phyloP scores from a whole-genome alignment of 1,284 basidiomycete species.

The Ceraceosorus guamensis region DNA sequence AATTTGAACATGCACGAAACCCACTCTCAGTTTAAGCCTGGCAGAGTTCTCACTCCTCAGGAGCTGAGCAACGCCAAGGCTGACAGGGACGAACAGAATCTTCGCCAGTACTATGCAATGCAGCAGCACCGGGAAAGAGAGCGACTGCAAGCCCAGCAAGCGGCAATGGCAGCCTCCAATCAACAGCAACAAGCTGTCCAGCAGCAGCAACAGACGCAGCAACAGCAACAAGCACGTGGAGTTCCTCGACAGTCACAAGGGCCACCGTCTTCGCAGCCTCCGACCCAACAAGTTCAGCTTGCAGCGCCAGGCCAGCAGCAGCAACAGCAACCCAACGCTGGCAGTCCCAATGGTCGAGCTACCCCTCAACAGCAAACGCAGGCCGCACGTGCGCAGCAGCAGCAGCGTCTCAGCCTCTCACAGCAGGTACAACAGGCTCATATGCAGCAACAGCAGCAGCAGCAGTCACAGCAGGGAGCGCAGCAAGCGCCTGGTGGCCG shows the following conservation, averaged over 20 bases:
- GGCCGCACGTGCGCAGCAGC: not conserved
- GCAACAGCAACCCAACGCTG: no score
- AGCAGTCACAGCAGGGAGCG: not conserved
- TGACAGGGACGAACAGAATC: constrained; percentile 39
- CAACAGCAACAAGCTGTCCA: constrained; percentile 19
- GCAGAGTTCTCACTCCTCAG: constrained; percentile 41
- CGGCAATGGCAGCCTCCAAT: constrained; percentile 13
- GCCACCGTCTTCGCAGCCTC: not conserved
- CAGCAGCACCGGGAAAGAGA: constrained; percentile 41
- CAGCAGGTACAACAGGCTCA: not conserved
- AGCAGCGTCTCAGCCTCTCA: not conserved
- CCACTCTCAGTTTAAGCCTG: constrained; percentile 39
- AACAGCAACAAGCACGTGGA: constrained; percentile 9
- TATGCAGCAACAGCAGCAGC: not conserved
- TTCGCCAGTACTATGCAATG: constrained; percentile 38
- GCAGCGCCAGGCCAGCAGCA: not conserved
- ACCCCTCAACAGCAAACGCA: not conserved
- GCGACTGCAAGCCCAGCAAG: constrained; percentile 17
- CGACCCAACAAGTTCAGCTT: not conserved
- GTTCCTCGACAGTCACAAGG: not conserved
- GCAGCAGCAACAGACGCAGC: constrained; percentile 9
- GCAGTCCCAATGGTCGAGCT: not conserved
- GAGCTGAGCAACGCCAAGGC: constrained; percentile 39
- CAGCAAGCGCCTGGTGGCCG: not conserved
- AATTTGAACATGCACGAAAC: constrained; percentile 41